Base-by-base conservation (phyloP, 257 asterid species). In the Apocynum venetum region DNA sequence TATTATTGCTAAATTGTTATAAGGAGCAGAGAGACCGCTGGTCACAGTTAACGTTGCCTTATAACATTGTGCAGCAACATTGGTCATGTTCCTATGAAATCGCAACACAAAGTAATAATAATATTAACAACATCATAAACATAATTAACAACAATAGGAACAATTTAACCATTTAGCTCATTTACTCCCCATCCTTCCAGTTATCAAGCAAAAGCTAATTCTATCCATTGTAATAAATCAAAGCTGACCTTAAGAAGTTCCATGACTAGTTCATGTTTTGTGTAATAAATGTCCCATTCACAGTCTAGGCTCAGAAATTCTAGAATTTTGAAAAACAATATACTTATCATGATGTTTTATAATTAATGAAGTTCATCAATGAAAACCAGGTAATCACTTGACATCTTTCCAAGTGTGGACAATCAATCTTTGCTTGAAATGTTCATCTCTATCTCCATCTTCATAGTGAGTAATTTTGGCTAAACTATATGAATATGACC, bases 1-100 rank as follows among this genome's bases (percentile, higher is more conserved):
- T 85, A 93, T 93, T 77, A 96, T 89, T 15, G 98, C 99, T 77
- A 96, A 86, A 86, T 93, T 96, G 79, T 91, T 96, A 77, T 91
- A 96, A 74, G 99, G 98, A 75, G 99, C 99, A 73, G 99, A 91
- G 14, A 96, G 93, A 80, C 98, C 98, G 4, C 97, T 88, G 36
- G 99, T 93, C 81, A 96, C 97, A 74, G 93, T 46, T 36, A 96
- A 87, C 1, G 99, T 96, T 40, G 97, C 96, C 88, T 93, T 96
- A 85, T 93, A 96, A 84, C 89, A 96, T 53, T 96, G 98, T 73
- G 97, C 98, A 76, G 98, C 99, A 79, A 96, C 93, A 85, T 87
- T 88, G 91, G 81, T 87, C 97, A 96, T 93, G 88, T 92, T 96
- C 99, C 99, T 96, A 80, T 47, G 77, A 79, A 9, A 73, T 19